Evolutionary conservation across 495 filamentous ascomycete genomes (phyloP).

Genomic region (Talaromyces thailandensis): DNA sequence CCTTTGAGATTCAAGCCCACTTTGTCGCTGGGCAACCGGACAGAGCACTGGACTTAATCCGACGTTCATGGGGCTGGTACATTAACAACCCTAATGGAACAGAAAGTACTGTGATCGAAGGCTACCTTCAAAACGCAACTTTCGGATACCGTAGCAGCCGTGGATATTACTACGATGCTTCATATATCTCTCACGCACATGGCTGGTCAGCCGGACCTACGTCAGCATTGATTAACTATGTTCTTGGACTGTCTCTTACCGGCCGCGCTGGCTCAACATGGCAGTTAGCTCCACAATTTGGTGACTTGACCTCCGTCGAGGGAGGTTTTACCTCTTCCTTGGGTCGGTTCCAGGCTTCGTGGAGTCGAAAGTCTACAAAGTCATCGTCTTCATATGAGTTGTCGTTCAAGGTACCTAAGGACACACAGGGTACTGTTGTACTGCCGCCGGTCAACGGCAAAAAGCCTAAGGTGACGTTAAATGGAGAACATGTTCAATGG

Average conservation of each 20-base stretch:
- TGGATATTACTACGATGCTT: slow-evolving; percentile 25
- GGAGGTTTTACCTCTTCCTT: slow-evolving; percentile 48
- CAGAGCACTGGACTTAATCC: slow-evolving; percentile 47
- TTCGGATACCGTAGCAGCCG: slow-evolving; percentile 45
- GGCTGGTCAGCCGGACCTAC: slow-evolving; percentile 55
- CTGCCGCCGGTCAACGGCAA: slow-evolving; percentile 17
- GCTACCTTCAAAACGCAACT: slow-evolving; percentile 45
- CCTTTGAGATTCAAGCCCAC: slow-evolving; percentile 54
- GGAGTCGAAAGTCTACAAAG: slow-evolving; percentile 20
- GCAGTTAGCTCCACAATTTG: slow-evolving; percentile 42
- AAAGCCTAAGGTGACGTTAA: slow-evolving; percentile 20
- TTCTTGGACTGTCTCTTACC: slow-evolving; percentile 44
- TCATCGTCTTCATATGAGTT: slow-evolving; percentile 22
- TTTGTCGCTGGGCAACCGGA: slow-evolving; percentile 32
- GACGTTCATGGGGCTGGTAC: slow-evolving; percentile 53
- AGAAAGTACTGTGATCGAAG: slow-evolving; percentile 51
- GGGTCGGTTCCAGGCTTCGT: slow-evolving; percentile 39
- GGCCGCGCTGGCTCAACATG: slow-evolving; percentile 40
- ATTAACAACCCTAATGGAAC: slow-evolving; percentile 53
- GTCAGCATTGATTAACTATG: slow-evolving; percentile 39
- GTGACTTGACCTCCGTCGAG: slow-evolving; percentile 38
- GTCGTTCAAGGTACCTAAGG: slow-evolving; percentile 32
- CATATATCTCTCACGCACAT: slow-evolving; percentile 45
- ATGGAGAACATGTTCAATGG: slow-evolving; percentile 17
- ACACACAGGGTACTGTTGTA: slow-evolving; percentile 35